These are phyloP conservation scores for Rehmannia glutinosa DNA, from an alignment of 257 asterid species.

Conservation along the genomic window DNA sequence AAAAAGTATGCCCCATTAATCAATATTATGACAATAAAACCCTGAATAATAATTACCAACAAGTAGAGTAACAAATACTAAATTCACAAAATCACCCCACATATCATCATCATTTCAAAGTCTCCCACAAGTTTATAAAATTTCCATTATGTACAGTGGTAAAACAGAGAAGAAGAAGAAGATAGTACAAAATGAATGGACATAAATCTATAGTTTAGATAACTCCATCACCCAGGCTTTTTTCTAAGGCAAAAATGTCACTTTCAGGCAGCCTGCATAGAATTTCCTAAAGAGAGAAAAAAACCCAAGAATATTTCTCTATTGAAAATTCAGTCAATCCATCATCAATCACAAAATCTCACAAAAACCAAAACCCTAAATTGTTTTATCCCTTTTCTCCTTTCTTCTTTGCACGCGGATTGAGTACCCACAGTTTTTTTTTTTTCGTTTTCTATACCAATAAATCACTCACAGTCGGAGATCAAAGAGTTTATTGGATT, in stretches of 20 bases:
- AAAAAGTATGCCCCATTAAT: too few species aligned
- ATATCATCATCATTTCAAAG: not conserved
- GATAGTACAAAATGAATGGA: constrained; percentile 38
- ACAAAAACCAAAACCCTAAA: constrained; percentile 5
- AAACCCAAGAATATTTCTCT: not conserved
- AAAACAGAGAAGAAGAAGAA: too few species aligned
- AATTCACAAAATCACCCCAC: constrained; percentile 14
- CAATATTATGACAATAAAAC: too few species aligned
- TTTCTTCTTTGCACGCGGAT: constrained; percentile 51
- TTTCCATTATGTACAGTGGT: not conserved
- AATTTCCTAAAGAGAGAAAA: constrained; percentile 14
- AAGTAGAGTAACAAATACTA: too few species aligned
- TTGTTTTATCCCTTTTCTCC: not conserved
- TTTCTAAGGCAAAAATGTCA: constrained; percentile 19
- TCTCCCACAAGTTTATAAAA: not conserved
- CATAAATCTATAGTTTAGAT: constrained; percentile 18
- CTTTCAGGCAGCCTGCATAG: constrained; percentile 47
- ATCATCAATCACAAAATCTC: constrained; percentile 21
- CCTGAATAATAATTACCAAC: too few species aligned
- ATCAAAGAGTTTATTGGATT: not conserved
- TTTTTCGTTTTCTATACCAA: not conserved
- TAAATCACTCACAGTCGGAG: not conserved
- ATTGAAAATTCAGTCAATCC: constrained; percentile 31
- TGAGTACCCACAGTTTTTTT: constrained; percentile 23
- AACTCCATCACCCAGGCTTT: not conserved